Base-by-base conservation (phyloP, 2,329 filamentous ascomycete genomes). In the Elsinoe perseae region DNA sequence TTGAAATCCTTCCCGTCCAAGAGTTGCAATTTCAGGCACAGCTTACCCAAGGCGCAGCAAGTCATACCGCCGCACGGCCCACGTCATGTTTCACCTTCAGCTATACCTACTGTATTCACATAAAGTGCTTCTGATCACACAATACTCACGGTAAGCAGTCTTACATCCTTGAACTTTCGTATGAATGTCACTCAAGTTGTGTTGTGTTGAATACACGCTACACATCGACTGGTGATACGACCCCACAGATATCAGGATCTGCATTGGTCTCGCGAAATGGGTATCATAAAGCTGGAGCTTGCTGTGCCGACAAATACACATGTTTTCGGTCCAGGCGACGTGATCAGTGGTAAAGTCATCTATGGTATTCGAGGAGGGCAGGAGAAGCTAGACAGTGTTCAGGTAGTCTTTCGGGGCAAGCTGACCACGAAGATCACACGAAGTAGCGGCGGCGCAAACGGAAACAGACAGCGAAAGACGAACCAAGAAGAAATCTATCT, bases 391-490 rank as follows among this genome's bases (percentile, higher is more conserved):
- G 53, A 56, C 14, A n/a, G 36, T 25, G 53, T 56, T 2, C 38
- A 44, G n/a, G 27, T 56, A 5, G 40, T 46, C 40, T 56, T 56
- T 27, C 43, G 40, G 14, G 53, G 53, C 3, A 48, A 56, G 53
- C 46, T 48, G 28, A 36, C 38, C 27, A 56, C 53, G 3, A 36
- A 32, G 8, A 44, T 56, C 27, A 27, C 9, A 10, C 23, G 53
- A 7, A 18, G 10, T 9, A 30, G 32, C 12, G 32, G 32, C 32
- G 32, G 32, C 32, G 28, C 28, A 30, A 30, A 36, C 8, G 53
- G 53, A 9, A 34, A 44, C 21, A 34, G 20, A 10, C 30, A 54
- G 8, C 46, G 38, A 36, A 44, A 48, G 25, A 56, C 28, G 6
- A 28, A 56, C 18, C 14, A 18, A 23, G 53, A 56, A 30, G 38